Evolutionary conservation across 2,329 filamentous ascomycete genomes (phyloP), one percentile per base, ranked within the genome.

Genomic region (Lachnellula cervina): DNA sequence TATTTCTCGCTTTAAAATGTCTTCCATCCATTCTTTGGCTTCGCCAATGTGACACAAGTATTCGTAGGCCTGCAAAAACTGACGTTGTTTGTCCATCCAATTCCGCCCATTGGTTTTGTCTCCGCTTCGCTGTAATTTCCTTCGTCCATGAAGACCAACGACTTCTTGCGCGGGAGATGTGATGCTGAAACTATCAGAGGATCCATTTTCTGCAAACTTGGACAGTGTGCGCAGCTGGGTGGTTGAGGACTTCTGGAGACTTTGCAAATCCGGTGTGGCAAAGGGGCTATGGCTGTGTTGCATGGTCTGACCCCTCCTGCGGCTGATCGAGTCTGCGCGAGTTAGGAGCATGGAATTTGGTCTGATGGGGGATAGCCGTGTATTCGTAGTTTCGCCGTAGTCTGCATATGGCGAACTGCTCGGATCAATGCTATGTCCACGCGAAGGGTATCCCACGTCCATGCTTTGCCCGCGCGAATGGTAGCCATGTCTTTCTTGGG

Each of bases 1-100:
- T 38, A 99, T 90, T 51, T 87, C 79, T 62, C 87, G 85, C 59
- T 93, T 84, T 54, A 94, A 90, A 57, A 97, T 84, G 69, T 95
- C 85, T 69, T 99, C 94, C 62, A 99, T 96, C 94, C 94, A 99
- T 73, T 97, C 93, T 70, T 97, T 97, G 21, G 94, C 94, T 76
- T 99, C 94, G 70, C 94, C 94, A 62, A 99, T 97, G 69, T 99
- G 94, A 70, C 94, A 99, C 38, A 99, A 86, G 70, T 99, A 99
- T 71, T 99, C 94, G 69, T 99, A 99, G 6, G 94, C 94, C 72
- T 96, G 90, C 52, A 99, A 75, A 67, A 97, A 97, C 70, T 97
- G 93, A 25, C 94, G 84, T 70, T 99, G 93, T 70, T 96, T 94
- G 71, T 99, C 94, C 93, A 99, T 99, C 94, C 94, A 99, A 70